These are phyloP conservation scores for Sporothrix mexicana DNA, from an alignment of 2,329 filamentous ascomycete species.

Conservation along the genomic window DNA sequence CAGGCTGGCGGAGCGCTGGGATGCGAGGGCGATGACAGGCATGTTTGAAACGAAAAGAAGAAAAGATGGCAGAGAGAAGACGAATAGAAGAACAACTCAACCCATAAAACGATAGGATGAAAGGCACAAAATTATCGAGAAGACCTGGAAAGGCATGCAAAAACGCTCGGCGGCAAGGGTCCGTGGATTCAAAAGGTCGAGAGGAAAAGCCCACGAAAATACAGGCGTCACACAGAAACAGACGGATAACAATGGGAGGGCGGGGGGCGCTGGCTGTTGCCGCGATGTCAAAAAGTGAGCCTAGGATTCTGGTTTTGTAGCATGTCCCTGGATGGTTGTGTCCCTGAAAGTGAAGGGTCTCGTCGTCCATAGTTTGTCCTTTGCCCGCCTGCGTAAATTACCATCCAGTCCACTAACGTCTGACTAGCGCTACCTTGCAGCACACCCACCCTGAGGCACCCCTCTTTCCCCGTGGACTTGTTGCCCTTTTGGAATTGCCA, in stretches of 20 bases:
- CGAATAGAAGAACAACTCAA: neutral
- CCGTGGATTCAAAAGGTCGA: neutral
- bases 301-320: neutral
- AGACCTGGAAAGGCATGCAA: neutral
- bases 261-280: neutral
- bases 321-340: neutral
- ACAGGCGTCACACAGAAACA: constrained; percentile 6
- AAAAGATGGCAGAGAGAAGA: neutral
- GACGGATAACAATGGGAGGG: neutral
- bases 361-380: constrained; percentile 2
- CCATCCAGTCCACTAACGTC: constrained; percentile 26
- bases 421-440: constrained; percentile 21
- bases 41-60: constrained; percentile 5
- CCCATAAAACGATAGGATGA: constrained; percentile 6
- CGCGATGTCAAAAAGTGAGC: neutral
- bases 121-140: neutral
- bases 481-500: constrained; percentile 32
- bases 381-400: constrained; percentile 32
- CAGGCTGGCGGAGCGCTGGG: constrained; percentile 5
- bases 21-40: neutral
- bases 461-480: constrained; percentile 15
- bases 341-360: constrained; percentile 14
- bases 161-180: constrained; percentile 14
- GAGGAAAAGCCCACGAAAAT: constrained; percentile 7
- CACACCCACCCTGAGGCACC: constrained; percentile 14